Percentiles rank a stretch among this genome's conserved stretches.
Evolutionary conservation across 2,329 filamentous ascomycete species (phyloP).

Genomic region (Fusarium irregulare): DNA sequence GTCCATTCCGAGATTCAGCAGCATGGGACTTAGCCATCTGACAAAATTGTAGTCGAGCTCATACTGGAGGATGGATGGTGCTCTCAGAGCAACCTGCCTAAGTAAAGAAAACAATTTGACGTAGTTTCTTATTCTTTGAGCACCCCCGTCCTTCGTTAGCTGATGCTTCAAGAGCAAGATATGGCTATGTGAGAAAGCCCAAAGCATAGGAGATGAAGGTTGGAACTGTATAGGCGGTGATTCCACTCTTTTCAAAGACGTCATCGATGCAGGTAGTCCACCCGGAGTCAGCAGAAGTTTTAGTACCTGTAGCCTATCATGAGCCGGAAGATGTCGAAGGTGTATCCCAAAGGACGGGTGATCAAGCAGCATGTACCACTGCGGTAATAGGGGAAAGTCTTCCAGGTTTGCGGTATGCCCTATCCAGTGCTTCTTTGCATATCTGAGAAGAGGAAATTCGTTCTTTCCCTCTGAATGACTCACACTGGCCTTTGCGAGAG

Average conservation of each 20-base stretch:
- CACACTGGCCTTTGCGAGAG: fast-evolving
- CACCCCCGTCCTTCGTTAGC: background rate
- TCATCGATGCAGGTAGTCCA: too few species aligned
- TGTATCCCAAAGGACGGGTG: background rate
- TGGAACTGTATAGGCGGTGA: too few species aligned
- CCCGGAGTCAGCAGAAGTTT: too few species aligned
- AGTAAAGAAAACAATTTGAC: background rate
- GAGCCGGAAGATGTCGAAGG: too few species aligned
- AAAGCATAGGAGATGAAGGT: fast-evolving
- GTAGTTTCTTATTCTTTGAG: background rate
- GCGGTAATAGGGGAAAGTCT: fast-evolving
- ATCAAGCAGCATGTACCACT: background rate
- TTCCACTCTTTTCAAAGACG: fast-evolving
- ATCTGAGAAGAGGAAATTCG: background rate
- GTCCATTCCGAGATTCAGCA: background rate
- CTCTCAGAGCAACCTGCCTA: background rate
- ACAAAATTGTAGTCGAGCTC: background rate
- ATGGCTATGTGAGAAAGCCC: background rate
- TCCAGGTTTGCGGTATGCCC: background rate
- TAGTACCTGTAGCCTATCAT: too few species aligned
- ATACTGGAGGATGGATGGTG: fast-evolving
- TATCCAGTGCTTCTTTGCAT: background rate
- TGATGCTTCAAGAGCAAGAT: background rate
- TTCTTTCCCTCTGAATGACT: fast-evolving
- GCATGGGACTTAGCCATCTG: background rate